These are phyloP conservation scores for Trichosporon ovoides DNA, from an alignment of 1,284 basidiomycete genomes.

Conservation along the genomic window DNA sequence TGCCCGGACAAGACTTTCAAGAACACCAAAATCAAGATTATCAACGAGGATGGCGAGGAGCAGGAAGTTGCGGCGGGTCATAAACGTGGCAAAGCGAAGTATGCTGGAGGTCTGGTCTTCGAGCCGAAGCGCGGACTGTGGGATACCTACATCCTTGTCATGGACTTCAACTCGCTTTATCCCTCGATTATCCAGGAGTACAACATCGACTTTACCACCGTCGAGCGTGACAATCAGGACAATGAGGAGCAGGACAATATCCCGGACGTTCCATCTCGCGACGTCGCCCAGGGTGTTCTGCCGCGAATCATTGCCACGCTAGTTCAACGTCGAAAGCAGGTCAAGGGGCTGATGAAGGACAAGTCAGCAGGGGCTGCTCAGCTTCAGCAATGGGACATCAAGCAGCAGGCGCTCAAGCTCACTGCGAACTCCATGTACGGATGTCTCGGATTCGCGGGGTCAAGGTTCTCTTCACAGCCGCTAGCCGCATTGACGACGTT, in stretches of 20 bases:
- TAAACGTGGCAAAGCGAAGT: constrained; percentile 85
- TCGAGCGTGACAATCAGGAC: constrained; percentile 64
- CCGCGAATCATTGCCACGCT: constrained; percentile 93
- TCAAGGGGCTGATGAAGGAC: constrained; percentile 95
- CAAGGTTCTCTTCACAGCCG: constrained; percentile 93
- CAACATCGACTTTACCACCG: constrained; percentile 99
- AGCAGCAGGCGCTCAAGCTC: constrained; percentile 93
- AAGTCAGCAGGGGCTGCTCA: constrained; percentile 68
- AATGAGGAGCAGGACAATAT: constrained; percentile 68
- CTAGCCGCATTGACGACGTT: constrained; percentile 94
- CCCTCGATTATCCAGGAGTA: constrained; percentile 99
- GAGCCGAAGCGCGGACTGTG: constrained; percentile 93
- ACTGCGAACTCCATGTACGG: constrained; percentile 99
- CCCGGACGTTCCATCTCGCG: constrained; percentile 75
- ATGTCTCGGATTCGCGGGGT: constrained; percentile 96
- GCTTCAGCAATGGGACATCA: constrained; percentile 90
- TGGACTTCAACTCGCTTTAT: constrained; percentile 99
- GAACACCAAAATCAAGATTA: constrained; percentile 52
- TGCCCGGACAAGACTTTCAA: constrained; percentile 89
- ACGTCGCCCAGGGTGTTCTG: constrained; percentile 76
- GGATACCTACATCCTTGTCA: constrained; percentile 96
- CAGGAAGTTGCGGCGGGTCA: constrained; percentile 57
- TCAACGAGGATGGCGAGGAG: constrained; percentile 51
- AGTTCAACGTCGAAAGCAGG: constrained; percentile 79
- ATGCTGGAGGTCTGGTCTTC: constrained; percentile 96